Conservation (phyloP, 2,329 filamentous ascomycete genomes). For the Calonectria crousiana region DNA sequence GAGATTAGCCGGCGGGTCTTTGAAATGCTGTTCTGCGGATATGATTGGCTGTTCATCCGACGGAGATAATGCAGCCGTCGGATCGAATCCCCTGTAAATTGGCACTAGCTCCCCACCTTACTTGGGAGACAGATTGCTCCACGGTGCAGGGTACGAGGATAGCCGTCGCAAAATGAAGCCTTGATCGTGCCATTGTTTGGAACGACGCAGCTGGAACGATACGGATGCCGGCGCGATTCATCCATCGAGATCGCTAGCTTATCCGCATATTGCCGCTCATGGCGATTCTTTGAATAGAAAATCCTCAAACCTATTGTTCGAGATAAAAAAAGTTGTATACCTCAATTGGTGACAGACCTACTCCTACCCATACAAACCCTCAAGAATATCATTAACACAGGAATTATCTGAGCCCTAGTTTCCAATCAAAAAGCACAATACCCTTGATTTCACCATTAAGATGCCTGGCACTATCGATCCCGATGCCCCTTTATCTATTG, state of each 20-base stretch:
- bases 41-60: neutral
- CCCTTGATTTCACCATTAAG: neutral
- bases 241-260: neutral
- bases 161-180: neutral
- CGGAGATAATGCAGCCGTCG: slow-evolving; percentile 20
- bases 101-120: neutral
- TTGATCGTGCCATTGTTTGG: neutral
- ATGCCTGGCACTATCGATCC: slow-evolving; percentile 22
- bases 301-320: neutral
- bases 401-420: neutral
- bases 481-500: slow-evolving; percentile 46
- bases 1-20: neutral
- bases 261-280: neutral
- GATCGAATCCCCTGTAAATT: slow-evolving; percentile 5
- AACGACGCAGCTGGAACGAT: neutral
- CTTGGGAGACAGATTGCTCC: neutral
- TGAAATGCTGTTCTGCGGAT: neutral
- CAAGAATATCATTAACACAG: neutral
- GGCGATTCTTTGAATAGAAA: neutral
- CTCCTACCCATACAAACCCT: too few species aligned
- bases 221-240: neutral
- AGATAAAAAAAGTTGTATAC: neutral
- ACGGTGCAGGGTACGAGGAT: neutral
- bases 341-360: neutral
- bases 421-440: neutral